phyloP scores from a whole-genome alignment of 306 rosid genomes.

The Quercus mongolica region DNA sequence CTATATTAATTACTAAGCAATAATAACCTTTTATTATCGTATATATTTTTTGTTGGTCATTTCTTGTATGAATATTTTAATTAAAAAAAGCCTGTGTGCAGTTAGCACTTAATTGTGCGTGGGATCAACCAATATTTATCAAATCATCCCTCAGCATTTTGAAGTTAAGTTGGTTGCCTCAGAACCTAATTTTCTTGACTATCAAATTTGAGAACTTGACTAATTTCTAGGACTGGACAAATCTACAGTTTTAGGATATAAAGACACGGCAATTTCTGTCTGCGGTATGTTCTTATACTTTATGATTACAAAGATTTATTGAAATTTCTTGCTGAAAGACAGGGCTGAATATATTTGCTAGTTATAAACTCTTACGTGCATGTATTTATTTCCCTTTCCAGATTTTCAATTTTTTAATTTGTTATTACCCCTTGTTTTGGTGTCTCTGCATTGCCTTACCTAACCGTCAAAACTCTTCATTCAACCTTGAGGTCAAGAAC shows the following conservation, averaged over 20 bases:
- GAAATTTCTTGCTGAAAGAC: not conserved
- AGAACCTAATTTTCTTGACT: not conserved
- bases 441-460: too few species aligned
- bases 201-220: conserved; percentile 13
- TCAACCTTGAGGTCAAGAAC: too few species aligned
- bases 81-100: not conserved
- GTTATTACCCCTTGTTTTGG: too few species aligned
- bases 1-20: not conserved
- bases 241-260: conserved; percentile 82
- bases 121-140: not conserved
- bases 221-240: conserved; percentile 68
- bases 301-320: not conserved
- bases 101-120: not conserved
- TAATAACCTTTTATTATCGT: not conserved
- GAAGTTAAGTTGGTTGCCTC: not conserved
- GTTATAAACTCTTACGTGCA: too few species aligned
- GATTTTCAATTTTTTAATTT: too few species aligned
- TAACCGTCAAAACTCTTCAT: too few species aligned
- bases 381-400: too few species aligned
- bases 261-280: conserved; percentile 83
- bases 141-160: conserved; percentile 8
- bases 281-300: conserved; percentile 48
- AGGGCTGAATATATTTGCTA: not conserved
- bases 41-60: conserved; percentile 1
- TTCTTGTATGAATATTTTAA: not conserved